Base-by-base conservation (phyloP, 2,329 filamentous ascomycete species). In the Emmonsiellopsis sp. region DNA sequence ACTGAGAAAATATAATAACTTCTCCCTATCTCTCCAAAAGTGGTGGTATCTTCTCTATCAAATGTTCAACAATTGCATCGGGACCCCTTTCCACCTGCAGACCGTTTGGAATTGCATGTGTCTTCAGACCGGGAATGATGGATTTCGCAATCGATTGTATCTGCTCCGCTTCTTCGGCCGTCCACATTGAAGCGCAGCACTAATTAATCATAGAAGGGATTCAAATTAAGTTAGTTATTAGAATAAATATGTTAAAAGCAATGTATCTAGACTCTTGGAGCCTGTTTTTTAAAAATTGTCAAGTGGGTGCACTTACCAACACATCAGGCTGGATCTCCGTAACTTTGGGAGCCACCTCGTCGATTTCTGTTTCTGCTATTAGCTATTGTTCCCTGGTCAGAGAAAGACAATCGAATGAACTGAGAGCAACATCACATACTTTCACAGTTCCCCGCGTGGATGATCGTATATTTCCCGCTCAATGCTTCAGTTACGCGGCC, bases 131-230 rank as follows among this genome's bases (percentile, higher is more conserved):
- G 5, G 71, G 70, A 20, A 63, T 65, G 55, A 70, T 65, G 20
- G 63, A 65, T 15, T 63, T 62, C 16, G 68, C 71, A 16, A 67
- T 72, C 7, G 63, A 57, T 42, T 71, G 68, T 45, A 74, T 73
- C 40, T 65, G 58, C 8, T 61, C 58, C 11, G 69, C 67, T 61
- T 74, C 60, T 42, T 73, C 69, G 2, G 63, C 65, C 34, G 74
- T 73, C 78, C 78, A 80, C 78, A 80, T 80, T 2, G 77, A 84
- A 2, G 83, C 82, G 50, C 77, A 81, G 70, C 83, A 84, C 79
- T 83, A 55, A 26, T 26, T 26, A 26, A 26, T 26, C 20, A 26
- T 26, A 26, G 20, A 5, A 7, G 45, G 34, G n/a, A 15, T 31
- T 15, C 15, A 48, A n/a, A 38, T 54, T 15, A 41, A 38, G 20